These are phyloP conservation scores for Austroboletus eburneus DNA, from an alignment of 768 basidiomycete species.

Conservation along the genomic window DNA sequence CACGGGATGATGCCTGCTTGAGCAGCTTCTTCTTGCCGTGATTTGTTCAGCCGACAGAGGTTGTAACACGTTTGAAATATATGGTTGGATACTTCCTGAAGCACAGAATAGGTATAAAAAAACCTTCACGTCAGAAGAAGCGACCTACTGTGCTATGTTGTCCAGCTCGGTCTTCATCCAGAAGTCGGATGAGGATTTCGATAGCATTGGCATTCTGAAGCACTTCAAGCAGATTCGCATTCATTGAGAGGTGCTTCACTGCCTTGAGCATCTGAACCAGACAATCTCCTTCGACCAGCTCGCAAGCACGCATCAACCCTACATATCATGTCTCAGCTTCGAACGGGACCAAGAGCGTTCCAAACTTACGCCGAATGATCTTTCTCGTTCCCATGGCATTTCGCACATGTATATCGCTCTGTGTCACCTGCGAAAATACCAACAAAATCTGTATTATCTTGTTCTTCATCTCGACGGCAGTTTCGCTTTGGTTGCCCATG, in stretches of 20 bases:
- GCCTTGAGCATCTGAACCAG: constrained; percentile 89
- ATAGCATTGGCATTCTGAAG: constrained; percentile 95
- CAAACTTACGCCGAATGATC: constrained; percentile 76
- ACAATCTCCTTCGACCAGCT: constrained; percentile 81
- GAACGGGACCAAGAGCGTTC: neutral
- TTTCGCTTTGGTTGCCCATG: constrained; percentile 65
- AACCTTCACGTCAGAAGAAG: neutral
- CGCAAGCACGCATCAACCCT: constrained; percentile 88
- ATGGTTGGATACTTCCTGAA: constrained; percentile 93
- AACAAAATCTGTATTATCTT: constrained; percentile 87
- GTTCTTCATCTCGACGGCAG: constrained; percentile 70
- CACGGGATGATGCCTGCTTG: constrained; percentile 93
- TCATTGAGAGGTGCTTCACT: constrained; percentile 95
- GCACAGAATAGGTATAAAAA: neutral
- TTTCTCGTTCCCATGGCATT: constrained; percentile 89
- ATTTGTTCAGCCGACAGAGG: constrained; percentile 91
- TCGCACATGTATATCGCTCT: constrained; percentile 89
- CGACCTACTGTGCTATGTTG: constrained; percentile 72
- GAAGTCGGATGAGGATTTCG: constrained; percentile 80
- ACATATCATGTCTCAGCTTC: constrained; percentile 3
- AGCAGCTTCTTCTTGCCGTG: constrained; percentile 94
- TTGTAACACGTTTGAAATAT: constrained; percentile 98
- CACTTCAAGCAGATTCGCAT: constrained; percentile 81
- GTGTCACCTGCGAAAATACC: constrained; percentile 95
- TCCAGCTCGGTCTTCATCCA: constrained; percentile 77